These are phyloP conservation scores for Prunus dulcis DNA, from an alignment of 306 rosid species.

Conservation along the genomic window DNA sequence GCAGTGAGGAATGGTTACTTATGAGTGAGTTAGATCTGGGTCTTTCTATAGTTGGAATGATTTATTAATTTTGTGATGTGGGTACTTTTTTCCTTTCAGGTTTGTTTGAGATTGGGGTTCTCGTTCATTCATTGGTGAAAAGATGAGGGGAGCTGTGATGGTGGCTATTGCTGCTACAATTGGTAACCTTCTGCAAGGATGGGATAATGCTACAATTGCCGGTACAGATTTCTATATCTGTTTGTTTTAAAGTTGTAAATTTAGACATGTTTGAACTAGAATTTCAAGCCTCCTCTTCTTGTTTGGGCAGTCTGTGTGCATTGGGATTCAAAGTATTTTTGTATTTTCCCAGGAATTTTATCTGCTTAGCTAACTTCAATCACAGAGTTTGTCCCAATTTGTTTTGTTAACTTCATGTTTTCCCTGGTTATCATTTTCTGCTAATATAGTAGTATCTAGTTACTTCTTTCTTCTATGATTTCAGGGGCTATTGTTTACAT, in stretches of 20 bases:
- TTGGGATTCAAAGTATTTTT: neutral
- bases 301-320: neutral
- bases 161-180: constrained; percentile 87
- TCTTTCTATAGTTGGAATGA: neutral
- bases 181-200: constrained; percentile 85
- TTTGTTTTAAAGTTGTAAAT: neutral
- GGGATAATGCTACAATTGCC: constrained; percentile 97
- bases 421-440: neutral
- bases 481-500: constrained; percentile 73
- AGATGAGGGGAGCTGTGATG: constrained; percentile 71
- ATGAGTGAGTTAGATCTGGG: constrained; percentile 5
- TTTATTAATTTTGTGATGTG: constrained; percentile 10
- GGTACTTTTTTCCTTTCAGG: constrained; percentile 1
- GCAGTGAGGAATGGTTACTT: neutral
- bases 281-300: neutral
- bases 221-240: constrained; percentile 37
- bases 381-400: neutral
- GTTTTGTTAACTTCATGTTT: neutral
- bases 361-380: neutral
- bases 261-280: neutral
- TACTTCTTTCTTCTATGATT: constrained; percentile 6
- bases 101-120: constrained; percentile 16
- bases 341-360: neutral
- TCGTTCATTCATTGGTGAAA: constrained; percentile 1
- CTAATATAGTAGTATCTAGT: neutral